These are phyloP conservation scores for Posidonia oceanica DNA, from an alignment of 116 monocot genomes.

Conservation along the genomic window DNA sequence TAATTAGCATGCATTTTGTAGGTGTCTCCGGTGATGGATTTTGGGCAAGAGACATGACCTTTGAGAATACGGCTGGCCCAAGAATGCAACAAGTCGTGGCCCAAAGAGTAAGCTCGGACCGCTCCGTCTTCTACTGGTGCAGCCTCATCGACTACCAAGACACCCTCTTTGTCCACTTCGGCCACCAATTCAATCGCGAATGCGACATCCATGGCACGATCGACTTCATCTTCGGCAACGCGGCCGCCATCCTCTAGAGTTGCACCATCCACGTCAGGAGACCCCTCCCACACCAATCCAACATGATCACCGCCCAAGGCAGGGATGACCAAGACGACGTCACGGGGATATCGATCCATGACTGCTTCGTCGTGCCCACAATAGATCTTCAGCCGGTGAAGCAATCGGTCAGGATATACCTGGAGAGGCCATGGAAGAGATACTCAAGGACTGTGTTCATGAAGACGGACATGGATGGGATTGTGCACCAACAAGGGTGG, in stretches of 20 bases:
- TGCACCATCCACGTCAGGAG: slow-evolving; percentile 27
- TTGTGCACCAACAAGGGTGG: slow-evolving; percentile 12
- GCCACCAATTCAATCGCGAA: too few relatives aligned
- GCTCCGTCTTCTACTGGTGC: slow-evolving; percentile 26
- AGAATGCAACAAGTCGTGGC: slow-evolving; percentile 48
- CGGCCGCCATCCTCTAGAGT: slow-evolving; percentile 22
- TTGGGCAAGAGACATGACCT: slow-evolving; percentile 14
- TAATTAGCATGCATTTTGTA: not conserved
- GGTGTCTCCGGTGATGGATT: slow-evolving; percentile 19
- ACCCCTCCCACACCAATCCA: slow-evolving; percentile 17
- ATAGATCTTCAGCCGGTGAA: slow-evolving; percentile 17
- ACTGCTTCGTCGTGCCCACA: slow-evolving; percentile 14
- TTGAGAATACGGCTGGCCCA: slow-evolving; percentile 28
- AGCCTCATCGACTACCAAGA: slow-evolving; percentile 33
- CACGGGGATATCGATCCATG: slow-evolving; percentile 30
- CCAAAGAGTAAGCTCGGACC: slow-evolving; percentile 16
- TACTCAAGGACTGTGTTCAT: slow-evolving; percentile 12
- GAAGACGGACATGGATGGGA: slow-evolving; percentile 11
- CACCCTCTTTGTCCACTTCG: slow-evolving; percentile 23
- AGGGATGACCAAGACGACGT: slow-evolving; percentile 20
- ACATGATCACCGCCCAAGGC: slow-evolving; percentile 42
- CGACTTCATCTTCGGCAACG: slow-evolving; percentile 46
- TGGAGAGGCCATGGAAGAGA: slow-evolving; percentile 18
- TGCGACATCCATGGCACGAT: slow-evolving; percentile 36
- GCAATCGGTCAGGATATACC: slow-evolving; percentile 10